Evolutionary conservation across 306 rosid species (phyloP), one percentile per base, ranked within the genome.

Genomic region (Phaseolus lunatus): DNA sequence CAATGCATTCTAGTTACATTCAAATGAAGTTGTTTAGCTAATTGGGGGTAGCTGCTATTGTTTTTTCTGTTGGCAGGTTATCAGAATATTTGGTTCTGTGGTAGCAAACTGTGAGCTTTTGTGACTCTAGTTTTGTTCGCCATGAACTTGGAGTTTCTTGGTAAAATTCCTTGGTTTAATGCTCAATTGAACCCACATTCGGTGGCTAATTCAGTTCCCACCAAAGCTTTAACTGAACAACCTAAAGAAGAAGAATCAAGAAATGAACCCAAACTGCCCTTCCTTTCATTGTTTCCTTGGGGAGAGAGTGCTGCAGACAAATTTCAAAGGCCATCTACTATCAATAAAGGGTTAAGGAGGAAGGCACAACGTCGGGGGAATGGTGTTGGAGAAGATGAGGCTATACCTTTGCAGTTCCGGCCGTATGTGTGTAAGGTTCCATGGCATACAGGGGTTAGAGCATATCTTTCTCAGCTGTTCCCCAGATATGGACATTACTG

Each of bases 401-500:
- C 29, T 61, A 20, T 69, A 52, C 77, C 86, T 10, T 54, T 89
- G 76, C 96, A 89, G 33, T 94, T 94, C 75, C 85, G 86, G 85
- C 98, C 98, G 0, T 94, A 94, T 81, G 97, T 92, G 31, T 89
- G 87, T 24, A 94, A 87, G 88, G 97, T 94, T 68, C 97, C 98
- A 23, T 94, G 98, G 98, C 98, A 94, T 75, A 94, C 97, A 9
- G 97, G 98, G 72, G 89, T 48, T 9, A 88, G 96, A 76, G 97
- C 86, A 20, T 89, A 90, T 83, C 81, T 94, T 53, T 94, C 98
- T 61, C 97, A 92, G 84, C 70, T 92, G 57, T 88, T 94, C 66
- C 98, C 98, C 2, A 84, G 96, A 43, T 94, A 94, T 78, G 98
- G 98, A 20, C 89, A 94, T 85, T 94, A 94, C 84, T 94, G 98